A percentile compares a stretch with the other conserved stretches of the same genome.
These are phyloP conservation scores for Blepharisma stoltei DNA, from an alignment of 73 alveolate genomes.

Conservation along the genomic window DNA sequence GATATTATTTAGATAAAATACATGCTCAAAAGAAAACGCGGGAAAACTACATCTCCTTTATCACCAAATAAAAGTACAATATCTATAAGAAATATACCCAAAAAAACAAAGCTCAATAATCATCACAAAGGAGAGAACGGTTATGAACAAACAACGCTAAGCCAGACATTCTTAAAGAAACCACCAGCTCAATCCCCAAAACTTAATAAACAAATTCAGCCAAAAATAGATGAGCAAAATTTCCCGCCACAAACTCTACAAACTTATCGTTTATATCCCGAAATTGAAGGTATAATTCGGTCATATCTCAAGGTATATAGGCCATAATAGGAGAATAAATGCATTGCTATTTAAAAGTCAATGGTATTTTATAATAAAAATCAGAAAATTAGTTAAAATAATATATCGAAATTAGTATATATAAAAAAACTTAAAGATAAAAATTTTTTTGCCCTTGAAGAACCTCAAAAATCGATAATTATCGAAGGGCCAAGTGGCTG, in stretches of 20 bases:
- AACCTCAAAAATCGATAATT: background rate
- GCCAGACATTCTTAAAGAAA: background rate
- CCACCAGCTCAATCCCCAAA: background rate
- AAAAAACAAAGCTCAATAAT: background rate
- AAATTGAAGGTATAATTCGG: background rate
- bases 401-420: too few species aligned
- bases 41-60: background rate
- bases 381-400: too few species aligned
- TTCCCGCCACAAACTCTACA: background rate
- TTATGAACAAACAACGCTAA: constrained; percentile 11
- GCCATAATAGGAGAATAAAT: too few species aligned
- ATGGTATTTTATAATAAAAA: too few species aligned
- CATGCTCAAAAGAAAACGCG: constrained; percentile 27
- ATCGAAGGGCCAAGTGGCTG: constrained; percentile 17
- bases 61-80: too few species aligned
- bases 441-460: background rate
- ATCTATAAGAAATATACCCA: background rate
- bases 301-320: constrained; percentile 10
- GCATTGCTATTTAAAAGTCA: too few species aligned
- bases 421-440: background rate
- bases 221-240: too few species aligned
- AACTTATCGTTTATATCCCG: background rate
- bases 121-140: background rate
- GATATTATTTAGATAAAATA: background rate
- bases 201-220: too few species aligned